Base-by-base conservation (phyloP, 1,284 basidiomycete species). In the Ganoderma boninense region DNA sequence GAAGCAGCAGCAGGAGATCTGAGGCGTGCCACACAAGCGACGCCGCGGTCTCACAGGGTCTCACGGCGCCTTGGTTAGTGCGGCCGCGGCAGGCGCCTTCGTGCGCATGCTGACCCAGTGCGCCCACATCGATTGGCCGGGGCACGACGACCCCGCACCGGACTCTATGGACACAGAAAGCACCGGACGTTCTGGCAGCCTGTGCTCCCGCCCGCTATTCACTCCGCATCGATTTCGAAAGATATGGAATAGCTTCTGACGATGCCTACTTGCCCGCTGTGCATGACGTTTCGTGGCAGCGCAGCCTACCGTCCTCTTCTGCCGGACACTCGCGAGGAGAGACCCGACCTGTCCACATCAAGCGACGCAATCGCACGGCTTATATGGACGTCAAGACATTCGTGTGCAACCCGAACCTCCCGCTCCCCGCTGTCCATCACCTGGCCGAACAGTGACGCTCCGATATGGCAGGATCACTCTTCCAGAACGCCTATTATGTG, bases 401-500 rank as follows among this genome's bases (percentile, higher is more conserved):
- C 11, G 23, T 6, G 49, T 54, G 14, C 49, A 54, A 14, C 4
- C 14, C 13, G 49, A 54, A 26, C n/a, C 23, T 26, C 23, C 49
- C 23, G 49, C 46, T 23, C 23, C 49, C 49, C 49, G 23, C 49
- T 54, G 49, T 54, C 23, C 49, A 54, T 54, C 49, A 14, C n/a
- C 49, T 26, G 23, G 23, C 23, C 23, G n/a, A 54, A 54, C 49
- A 1, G 49, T 26, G 49, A 54, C 49, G 23, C 23, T 26, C 13
- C 23, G 49, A 54, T 16, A 54, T 68, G 67, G 54, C 67, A 46
- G 62, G 62, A 38, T 64, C 60, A 23, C 61, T 71, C 57, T 71
- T 71, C 38, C 64, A 68, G 44, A 56, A 66, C 54, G 62, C 70
- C 10, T 71, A 65, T 44, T 71, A 71, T 44, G 61, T 68, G 13